Evolutionary conservation across 2,329 filamentous ascomycete species (phyloP), one percentile per base, ranked within the genome.

Genomic region (Aspergillus fructus): DNA sequence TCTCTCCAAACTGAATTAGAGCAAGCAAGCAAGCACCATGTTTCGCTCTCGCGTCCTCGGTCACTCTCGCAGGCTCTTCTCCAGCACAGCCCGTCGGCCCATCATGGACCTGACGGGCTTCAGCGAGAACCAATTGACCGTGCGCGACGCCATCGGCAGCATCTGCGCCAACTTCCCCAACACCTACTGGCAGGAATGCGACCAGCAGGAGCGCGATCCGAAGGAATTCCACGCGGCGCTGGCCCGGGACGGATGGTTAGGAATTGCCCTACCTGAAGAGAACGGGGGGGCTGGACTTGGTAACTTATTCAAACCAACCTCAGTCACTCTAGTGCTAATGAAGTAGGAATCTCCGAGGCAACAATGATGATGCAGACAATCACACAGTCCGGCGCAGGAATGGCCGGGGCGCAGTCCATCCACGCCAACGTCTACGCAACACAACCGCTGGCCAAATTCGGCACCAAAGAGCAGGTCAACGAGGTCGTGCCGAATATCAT

Each of bases 291-390:
- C 89, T 1, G 89, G 88, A 0, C 74, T 96, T 8, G 90, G 74
- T 67, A 21, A 4, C 3, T 1, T 21, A 21, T 19, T 19, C 17
- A 19, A 19, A 19, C 17, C 17, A 19, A 19, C 17, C 17, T 19
- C 17, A 19, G 17, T 19, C 17, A 19, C 17, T 19, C 17, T 19
- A 19, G 17, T 2, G 17, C 13, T 8, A 12, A 46, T 19, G 12
- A 1, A 37, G 15, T 43, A 73, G 70, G 71, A 4, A 91, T 96
- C 37, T 88, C 88, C 0, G 90, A 94, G 69, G 90, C 90, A 1
- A 90, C 88, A 0, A 89, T 93, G 83, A 93, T 94, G 89, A 83
- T 94, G 79, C 90, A 96, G 66, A 90, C 89, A 2, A 90, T 93
- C 56, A 79, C 88, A 0, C 88, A 92, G 75, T 72, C 69, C 2